Base-by-base conservation (phyloP, 177 flowering plant species). In the Vitis hybrid region DNA sequence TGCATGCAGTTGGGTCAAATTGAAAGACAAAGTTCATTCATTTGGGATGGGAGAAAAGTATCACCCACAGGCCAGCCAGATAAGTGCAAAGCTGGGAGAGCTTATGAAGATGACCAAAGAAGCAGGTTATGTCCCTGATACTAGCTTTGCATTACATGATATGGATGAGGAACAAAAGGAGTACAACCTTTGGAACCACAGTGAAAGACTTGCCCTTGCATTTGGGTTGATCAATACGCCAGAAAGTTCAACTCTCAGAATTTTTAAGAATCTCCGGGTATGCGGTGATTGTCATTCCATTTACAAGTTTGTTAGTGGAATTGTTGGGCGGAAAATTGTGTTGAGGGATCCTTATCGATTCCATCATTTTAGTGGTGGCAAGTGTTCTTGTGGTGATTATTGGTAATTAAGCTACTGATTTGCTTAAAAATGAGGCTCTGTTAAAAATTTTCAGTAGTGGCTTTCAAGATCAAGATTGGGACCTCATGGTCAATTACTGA, bases 141-240 rank as follows among this genome's bases (percentile, higher is more conserved):
- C 89, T 33, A 87, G 86, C 76, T 84, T 82, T 80, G 89, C 86
- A 5, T 76, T 92, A 81, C 97, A 92, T 15, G 96, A 92, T 68
- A 92, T 84, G 13, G 96, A 92, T 61, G 89, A 90, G 70, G 96
- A 92, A 72, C 89, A 92, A 52, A 92, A 90, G 77, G 93, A 88
- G 75, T 85, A 86, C 18, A 84, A 83, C 63, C 90, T 92, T 66
- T 90, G 96, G 96, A 84, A 81, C 69, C 96, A 92, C 70, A 90
- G 96, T 60, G 97, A 92, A 82, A 86, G 87, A 77, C 84, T 90
- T 50, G 94, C 96, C 1, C 93, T 92, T 66, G 94, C 96, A 57
- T 90, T 77, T 73, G 87, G 85, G 7, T 76, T 92, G 83, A 82
- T 88, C 22, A 86, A 71, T 67, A 67, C 80, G 5, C 86, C 86